These are phyloP conservation scores for Ballota nigra DNA, from an alignment of 257 asterid genomes.

Conservation along the genomic window DNA sequence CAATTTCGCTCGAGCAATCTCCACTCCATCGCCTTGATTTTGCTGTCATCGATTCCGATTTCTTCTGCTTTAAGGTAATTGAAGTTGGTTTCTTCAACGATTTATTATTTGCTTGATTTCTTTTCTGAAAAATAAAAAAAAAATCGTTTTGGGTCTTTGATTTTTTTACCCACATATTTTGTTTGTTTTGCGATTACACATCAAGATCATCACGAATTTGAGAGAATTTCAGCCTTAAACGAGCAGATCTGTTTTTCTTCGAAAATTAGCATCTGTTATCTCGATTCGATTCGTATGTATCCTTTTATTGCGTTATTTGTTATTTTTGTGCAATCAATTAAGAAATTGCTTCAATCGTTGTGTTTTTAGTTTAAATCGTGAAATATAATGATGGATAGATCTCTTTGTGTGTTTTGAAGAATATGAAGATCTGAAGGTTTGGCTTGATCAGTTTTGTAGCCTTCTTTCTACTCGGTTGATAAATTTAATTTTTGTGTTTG, in stretches of 20 bases:
- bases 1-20: slow-evolving; percentile 12
- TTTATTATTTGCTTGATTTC: slow-evolving; percentile 9
- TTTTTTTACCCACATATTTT: not conserved
- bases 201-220: not conserved
- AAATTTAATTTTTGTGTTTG: not conserved
- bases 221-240: not conserved
- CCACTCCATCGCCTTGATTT: slow-evolving; percentile 15
- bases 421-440: not conserved
- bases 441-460: not conserved
- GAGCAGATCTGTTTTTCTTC: not conserved
- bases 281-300: not conserved
- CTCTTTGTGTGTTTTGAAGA: slow-evolving; percentile 6
- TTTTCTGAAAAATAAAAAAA: not conserved
- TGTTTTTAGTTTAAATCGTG: not conserved
- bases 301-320: not conserved
- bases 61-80: slow-evolving; percentile 33
- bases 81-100: slow-evolving; percentile 1
- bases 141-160: not conserved
- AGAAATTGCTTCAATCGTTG: slow-evolving; percentile 7
- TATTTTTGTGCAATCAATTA: not conserved
- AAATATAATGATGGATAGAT: not conserved
- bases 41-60: not conserved
- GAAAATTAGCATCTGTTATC: not conserved
- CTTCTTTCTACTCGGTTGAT: not conserved
- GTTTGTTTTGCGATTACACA: not conserved